phyloP scores from a whole-genome alignment of 2,329 filamentous ascomycete genomes.

The Leptographium lundbergii region DNA sequence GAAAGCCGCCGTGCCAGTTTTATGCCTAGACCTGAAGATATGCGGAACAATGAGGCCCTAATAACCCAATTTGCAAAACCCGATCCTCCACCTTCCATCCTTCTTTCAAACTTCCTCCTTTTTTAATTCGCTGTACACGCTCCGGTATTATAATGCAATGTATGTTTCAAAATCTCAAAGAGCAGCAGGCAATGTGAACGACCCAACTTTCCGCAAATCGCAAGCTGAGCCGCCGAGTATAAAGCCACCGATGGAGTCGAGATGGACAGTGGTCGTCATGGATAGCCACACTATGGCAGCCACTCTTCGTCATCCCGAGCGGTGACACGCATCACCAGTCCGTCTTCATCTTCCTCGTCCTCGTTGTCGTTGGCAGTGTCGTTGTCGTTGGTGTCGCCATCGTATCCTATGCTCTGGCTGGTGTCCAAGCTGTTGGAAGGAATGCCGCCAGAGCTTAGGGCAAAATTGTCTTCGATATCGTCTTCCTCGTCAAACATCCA shows the following conservation, averaged over 20 bases:
- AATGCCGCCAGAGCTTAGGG: too few species aligned
- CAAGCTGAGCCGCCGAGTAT: neutral
- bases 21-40: neutral
- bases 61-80: neutral
- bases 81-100: neutral
- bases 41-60: neutral
- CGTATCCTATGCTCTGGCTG: slow-evolving; percentile 21
- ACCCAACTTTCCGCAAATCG: neutral
- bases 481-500: slow-evolving; percentile 63
- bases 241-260: neutral
- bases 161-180: neutral
- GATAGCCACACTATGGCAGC: slow-evolving; percentile 31
- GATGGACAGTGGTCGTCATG: too few species aligned
- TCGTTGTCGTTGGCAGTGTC: slow-evolving; percentile 35
- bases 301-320: slow-evolving; percentile 48
- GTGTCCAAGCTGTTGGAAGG: slow-evolving; percentile 1
- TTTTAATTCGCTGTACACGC: neutral
- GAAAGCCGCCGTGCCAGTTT: neutral
- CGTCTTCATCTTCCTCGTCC: slow-evolving; percentile 44
- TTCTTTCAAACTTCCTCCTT: neutral
- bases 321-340: slow-evolving; percentile 42
- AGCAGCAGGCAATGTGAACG: neutral
- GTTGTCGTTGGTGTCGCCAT: slow-evolving; percentile 13
- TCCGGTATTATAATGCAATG: slow-evolving; percentile 1
- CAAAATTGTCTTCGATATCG: slow-evolving; percentile 24